Evolutionary conservation across 2,329 filamentous ascomycete genomes (phyloP).

Genomic region (Fusarium acutatum): DNA sequence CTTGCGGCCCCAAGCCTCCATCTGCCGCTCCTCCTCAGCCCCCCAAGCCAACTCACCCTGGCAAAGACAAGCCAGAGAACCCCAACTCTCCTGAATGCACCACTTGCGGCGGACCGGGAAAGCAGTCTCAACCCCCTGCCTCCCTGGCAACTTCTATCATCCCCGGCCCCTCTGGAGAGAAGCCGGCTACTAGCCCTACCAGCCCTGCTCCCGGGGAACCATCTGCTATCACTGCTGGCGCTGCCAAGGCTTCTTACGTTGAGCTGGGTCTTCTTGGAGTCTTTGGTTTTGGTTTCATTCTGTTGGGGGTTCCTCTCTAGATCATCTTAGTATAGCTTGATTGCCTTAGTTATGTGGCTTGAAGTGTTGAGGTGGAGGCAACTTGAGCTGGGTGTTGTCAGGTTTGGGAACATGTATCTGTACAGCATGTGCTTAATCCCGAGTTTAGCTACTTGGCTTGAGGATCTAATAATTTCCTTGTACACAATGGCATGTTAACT

Average conservation of each 20-base stretch:
- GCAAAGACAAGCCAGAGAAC: background rate
- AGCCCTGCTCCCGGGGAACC: background rate
- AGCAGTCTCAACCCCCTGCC: background rate
- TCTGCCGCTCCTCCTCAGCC: background rate
- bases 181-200: background rate
- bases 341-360: fast-evolving
- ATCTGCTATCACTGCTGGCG: background rate
- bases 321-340: background rate
- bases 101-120: background rate
- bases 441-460: background rate
- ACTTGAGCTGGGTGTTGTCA: background rate
- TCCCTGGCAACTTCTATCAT: background rate
- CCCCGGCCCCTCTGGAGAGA: background rate
- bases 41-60: background rate
- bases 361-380: background rate
- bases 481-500: background rate
- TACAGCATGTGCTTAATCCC: background rate
- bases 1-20: background rate
- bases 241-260: background rate
- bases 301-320: background rate
- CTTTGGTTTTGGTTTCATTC: background rate
- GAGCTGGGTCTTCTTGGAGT: background rate
- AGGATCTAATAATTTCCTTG: background rate
- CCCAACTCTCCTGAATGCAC: background rate
- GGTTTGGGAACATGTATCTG: too few relatives aligned